phyloP scores from a whole-genome alignment of 345 rosid species.

The Jatropha curcas region DNA sequence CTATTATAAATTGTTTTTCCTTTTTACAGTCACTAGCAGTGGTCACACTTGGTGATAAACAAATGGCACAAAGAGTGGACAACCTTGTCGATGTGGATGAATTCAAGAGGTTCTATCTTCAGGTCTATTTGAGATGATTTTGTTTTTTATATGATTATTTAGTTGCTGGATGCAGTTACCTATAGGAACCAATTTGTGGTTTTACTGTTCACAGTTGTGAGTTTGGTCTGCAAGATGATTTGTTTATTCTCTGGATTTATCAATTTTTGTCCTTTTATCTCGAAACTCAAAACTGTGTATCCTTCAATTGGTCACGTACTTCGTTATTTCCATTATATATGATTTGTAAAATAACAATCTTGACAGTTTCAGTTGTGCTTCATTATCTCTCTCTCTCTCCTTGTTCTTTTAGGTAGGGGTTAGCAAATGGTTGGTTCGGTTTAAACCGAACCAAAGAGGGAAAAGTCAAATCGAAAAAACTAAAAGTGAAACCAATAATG shows the following conservation, averaged over 20 bases:
- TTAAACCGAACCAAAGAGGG: no score
- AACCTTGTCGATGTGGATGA: slow-evolving; percentile 81
- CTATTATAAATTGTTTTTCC: slow-evolving; percentile 6
- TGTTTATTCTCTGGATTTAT: not conserved
- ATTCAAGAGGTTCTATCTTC: slow-evolving; percentile 95
- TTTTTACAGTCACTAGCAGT: slow-evolving; percentile 81
- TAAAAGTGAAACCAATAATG: no score
- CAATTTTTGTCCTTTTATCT: not conserved
- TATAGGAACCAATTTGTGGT: not conserved
- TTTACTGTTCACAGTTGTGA: slow-evolving; percentile 1
- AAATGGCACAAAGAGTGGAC: slow-evolving; percentile 95
- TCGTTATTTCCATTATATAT: not conserved
- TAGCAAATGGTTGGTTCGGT: no score
- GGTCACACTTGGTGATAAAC: slow-evolving; percentile 94
- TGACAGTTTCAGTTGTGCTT: not conserved
- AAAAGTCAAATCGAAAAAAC: no score
- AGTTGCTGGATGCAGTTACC: slow-evolving; percentile 15
- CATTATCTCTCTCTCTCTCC: not conserved
- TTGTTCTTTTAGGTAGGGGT: no score
- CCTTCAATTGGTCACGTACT: not conserved
- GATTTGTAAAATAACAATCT: not conserved
- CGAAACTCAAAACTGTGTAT: not conserved
- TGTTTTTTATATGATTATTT: slow-evolving; percentile 21
- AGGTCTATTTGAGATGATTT: slow-evolving; percentile 54
- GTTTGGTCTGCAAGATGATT: slow-evolving; percentile 4